phyloP scores from a whole-genome alignment of 495 filamentous ascomycete species.

The Daldinia childiae region DNA sequence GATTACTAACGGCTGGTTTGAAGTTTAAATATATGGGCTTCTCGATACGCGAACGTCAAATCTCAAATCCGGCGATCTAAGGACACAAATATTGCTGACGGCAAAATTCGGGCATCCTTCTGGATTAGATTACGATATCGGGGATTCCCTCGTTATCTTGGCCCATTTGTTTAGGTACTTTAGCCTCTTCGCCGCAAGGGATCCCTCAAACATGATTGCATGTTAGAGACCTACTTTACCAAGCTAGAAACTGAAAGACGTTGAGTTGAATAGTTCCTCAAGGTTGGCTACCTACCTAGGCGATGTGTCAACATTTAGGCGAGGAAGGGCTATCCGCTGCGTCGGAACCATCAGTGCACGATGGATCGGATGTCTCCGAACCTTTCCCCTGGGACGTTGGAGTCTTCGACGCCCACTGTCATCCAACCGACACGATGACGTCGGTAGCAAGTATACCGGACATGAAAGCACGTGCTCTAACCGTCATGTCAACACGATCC shows the following conservation, averaged over 20 bases:
- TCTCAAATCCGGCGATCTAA: background rate
- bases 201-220: background rate
- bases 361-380: slow-evolving; percentile 32
- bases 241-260: too few relatives aligned
- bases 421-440: slow-evolving; percentile 96
- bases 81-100: background rate
- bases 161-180: too few relatives aligned
- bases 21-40: background rate
- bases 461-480: slow-evolving; percentile 82
- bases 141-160: too few relatives aligned
- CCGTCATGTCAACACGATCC: slow-evolving; percentile 87
- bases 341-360: slow-evolving; percentile 5
- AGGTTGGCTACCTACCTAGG: background rate
- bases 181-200: background rate
- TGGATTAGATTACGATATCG: background rate
- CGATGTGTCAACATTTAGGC: slow-evolving; percentile 38
- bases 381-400: slow-evolving; percentile 85
- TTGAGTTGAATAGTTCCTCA: background rate
- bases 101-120: background rate
- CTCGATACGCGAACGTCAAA: background rate
- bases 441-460: slow-evolving; percentile 69
- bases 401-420: slow-evolving; percentile 92
- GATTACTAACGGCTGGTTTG: background rate
- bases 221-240: background rate
- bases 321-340: slow-evolving; percentile 7